Evolutionary conservation across 768 basidiomycete genomes (phyloP).

Genomic region (Dioszegia crocea): DNA sequence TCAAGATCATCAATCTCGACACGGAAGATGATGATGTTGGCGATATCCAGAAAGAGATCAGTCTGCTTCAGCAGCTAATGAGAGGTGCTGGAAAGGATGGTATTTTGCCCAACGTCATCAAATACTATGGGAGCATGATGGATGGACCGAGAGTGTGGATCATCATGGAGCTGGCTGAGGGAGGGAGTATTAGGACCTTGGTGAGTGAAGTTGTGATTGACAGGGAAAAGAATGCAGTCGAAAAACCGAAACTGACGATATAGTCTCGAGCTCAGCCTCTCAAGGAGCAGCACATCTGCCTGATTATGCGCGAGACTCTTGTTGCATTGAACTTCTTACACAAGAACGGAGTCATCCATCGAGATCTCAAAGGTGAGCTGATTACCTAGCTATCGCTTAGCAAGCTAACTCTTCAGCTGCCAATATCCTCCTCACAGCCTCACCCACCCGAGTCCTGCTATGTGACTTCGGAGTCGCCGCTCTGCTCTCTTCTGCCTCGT

Average conservation of each 20-base stretch:
- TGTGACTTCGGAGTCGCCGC: slow-evolving; percentile 99
- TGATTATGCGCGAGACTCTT: slow-evolving; percentile 86
- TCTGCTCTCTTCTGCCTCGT: slow-evolving; percentile 65
- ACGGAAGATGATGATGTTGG: slow-evolving; percentile 92
- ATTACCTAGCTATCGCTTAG: not conserved
- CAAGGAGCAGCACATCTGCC: slow-evolving; percentile 81
- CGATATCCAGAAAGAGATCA: slow-evolving; percentile 94
- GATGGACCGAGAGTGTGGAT: slow-evolving; percentile 98
- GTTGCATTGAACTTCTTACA: slow-evolving; percentile 83
- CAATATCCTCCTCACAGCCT: slow-evolving; percentile 79
- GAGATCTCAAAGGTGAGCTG: slow-evolving; percentile 74
- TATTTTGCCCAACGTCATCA: slow-evolving; percentile 80
- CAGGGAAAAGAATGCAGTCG: too few relatives aligned
- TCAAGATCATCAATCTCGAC: slow-evolving; percentile 99
- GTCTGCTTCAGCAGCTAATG: slow-evolving; percentile 76
- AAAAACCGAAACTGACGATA: not conserved
- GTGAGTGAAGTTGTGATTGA: slow-evolving; percentile 36
- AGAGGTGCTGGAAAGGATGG: slow-evolving; percentile 15
- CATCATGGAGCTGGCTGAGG: slow-evolving; percentile 94
- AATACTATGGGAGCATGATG: slow-evolving; percentile 94
- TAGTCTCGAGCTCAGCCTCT: slow-evolving; percentile 77
- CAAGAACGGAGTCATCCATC: slow-evolving; percentile 88
- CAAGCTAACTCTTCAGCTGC: slow-evolving; percentile 57
- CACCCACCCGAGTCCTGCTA: slow-evolving; percentile 83
- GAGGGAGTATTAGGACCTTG: slow-evolving; percentile 85